Conservation (phyloP, 2,329 filamentous ascomycete genomes). For the Aspergillus ochraceus region DNA sequence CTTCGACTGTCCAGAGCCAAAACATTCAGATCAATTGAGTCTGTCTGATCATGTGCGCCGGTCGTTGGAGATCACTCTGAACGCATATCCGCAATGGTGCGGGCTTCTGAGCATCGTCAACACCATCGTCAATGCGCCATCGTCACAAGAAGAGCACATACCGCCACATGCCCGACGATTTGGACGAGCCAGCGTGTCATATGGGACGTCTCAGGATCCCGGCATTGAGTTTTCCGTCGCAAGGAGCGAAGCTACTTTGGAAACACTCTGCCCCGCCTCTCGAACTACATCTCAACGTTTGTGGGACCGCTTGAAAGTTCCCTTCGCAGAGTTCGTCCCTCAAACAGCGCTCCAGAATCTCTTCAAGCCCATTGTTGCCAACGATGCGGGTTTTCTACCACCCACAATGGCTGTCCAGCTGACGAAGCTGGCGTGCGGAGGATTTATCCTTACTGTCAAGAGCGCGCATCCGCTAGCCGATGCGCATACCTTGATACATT, state of each 20-base stretch:
- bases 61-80: constrained; percentile 14
- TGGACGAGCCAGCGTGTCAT: constrained; percentile 35
- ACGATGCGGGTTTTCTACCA: constrained; percentile 32
- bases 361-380: constrained; percentile 32
- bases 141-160: constrained; percentile 2
- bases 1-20: constrained; percentile 32
- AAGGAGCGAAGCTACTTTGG: constrained; percentile 11
- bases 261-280: constrained; percentile 27
- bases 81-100: constrained; percentile 40
- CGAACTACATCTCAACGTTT: constrained; percentile 14
- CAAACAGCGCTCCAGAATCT: constrained; percentile 6
- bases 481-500: constrained; percentile 44
- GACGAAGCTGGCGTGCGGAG: constrained; percentile 43
- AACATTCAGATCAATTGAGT: constrained; percentile 5
- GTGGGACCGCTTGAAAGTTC: constrained; percentile 7
- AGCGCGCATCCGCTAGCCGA: constrained; percentile 50
- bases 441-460: constrained; percentile 44
- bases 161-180: constrained; percentile 16
- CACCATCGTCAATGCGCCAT: neutral
- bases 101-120: constrained; percentile 37
- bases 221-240: constrained; percentile 44
- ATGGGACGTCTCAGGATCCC: constrained; percentile 40
- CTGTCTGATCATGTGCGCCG: constrained; percentile 15
- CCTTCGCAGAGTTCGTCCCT: constrained; percentile 2
- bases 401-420: constrained; percentile 43